Base-by-base conservation (phyloP, 1,284 basidiomycete genomes). In the Mrakiaceae sp. region DNA sequence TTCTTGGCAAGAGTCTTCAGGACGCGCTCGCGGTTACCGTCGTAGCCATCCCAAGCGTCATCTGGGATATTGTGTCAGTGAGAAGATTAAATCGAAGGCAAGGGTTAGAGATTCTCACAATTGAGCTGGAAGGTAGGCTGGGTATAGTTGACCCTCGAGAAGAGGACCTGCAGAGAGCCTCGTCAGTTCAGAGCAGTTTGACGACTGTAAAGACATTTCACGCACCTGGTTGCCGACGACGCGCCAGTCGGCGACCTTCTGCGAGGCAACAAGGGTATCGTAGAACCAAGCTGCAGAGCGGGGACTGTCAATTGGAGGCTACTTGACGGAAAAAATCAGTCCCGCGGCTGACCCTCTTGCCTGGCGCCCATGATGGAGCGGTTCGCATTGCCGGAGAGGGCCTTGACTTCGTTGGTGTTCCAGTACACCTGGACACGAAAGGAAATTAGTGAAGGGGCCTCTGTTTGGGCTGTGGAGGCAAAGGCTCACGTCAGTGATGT, bases 41-140 rank as follows among this genome's bases (percentile, higher is more conserved):
- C 76, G 72, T 86, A 86, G 0, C 84, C 84, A 67, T 84, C 82
- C 84, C 84, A 86, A 16, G 82, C 80, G 69, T 85, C 84, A 78
- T 80, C 66, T 27, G 27, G 27, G 27, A 27, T 27, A 27, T 27
- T 27, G 27, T 27, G 27, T 27, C 27, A 27, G 27, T 27, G 27
- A 27, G 27, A 27, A 27, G 27, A 27, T 27, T 27, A 27, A 27
- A 27, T 27, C 27, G 27, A 27, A 2, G 27, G 27, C 27, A 27
- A 27, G 27, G 27, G 27, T 27, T 27, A 27, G 27, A 27, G 27
- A 27, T 27, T 27, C 27, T 27, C 27, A 27, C 27, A 27, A 58
- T 69, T 58, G 59, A 67, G 66, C 49, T 61, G 43, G 62, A 55
- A 54, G 14, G 53, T 63, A 40, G 58, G 44, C 54, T 65, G 61